These are phyloP conservation scores for Cryptococcus sp. DNA, from an alignment of 1,284 basidiomycete genomes.

Conservation along the genomic window DNA sequence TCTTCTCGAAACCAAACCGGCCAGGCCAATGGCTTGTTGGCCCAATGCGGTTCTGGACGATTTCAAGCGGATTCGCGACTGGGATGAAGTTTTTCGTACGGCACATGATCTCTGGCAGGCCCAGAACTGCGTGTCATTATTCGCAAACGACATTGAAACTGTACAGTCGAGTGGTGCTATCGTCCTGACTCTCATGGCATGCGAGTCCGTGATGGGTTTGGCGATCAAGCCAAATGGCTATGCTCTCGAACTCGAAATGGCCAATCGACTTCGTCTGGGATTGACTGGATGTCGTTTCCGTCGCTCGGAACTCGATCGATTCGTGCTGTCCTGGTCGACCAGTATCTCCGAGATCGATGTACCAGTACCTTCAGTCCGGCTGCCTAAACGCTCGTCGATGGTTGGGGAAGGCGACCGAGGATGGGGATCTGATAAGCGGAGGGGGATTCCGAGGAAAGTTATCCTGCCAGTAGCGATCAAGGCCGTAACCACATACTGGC, in stretches of 20 bases:
- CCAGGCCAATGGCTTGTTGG: too few relatives aligned
- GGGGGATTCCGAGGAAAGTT: slow-evolving; percentile 23
- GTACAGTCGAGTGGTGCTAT: slow-evolving; percentile 6
- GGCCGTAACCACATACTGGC: slow-evolving; percentile 25
- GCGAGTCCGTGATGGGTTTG: slow-evolving; percentile 9
- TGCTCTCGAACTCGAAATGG: slow-evolving; percentile 9
- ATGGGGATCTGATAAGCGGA: slow-evolving; percentile 18
- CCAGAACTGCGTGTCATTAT: slow-evolving; percentile 26
- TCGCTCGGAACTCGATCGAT: slow-evolving; percentile 3
- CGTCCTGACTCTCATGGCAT: slow-evolving; percentile 1
- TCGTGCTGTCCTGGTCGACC: slow-evolving; percentile 19
- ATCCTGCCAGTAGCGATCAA: slow-evolving; percentile 22
- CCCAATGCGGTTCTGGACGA: background rate
- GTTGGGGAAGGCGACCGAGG: slow-evolving; percentile 25
- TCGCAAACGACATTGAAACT: slow-evolving; percentile 16
- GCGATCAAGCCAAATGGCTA: slow-evolving; percentile 7
- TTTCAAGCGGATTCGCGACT: slow-evolving; percentile 8
- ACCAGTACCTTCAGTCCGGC: slow-evolving; percentile 12
- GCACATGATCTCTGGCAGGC: slow-evolving; percentile 27
- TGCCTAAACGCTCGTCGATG: slow-evolving; percentile 10
- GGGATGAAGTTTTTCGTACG: slow-evolving; percentile 17
- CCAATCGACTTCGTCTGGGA: background rate
- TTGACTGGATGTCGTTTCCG: background rate
- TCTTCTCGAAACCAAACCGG: too few relatives aligned
- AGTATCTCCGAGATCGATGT: slow-evolving; percentile 15